phyloP scores from a whole-genome alignment of 306 rosid genomes.

The Prunus fruticosa region DNA sequence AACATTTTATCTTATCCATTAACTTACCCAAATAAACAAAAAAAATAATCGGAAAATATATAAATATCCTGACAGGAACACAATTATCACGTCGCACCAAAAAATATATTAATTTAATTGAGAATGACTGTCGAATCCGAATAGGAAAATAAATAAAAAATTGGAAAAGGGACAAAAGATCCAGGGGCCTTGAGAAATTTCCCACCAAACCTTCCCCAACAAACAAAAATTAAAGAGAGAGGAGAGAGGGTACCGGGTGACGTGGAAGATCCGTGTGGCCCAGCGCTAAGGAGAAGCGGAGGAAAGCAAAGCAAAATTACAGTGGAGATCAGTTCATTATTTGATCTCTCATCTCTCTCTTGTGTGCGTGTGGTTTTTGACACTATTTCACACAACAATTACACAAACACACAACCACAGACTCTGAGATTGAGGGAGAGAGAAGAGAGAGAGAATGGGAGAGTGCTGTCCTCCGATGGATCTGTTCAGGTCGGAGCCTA shows the following conservation, averaged over 20 bases:
- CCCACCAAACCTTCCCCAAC: not conserved
- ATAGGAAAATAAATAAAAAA: not conserved
- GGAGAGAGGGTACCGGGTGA: not conserved
- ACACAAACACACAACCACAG: not conserved
- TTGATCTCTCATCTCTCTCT: not conserved
- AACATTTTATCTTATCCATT: no score
- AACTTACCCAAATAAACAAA: no score
- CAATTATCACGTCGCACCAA: no score
- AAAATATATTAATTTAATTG: no score
- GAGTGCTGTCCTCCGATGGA: constrained; percentile 96
- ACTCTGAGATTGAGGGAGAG: not conserved
- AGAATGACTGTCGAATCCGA: no score
- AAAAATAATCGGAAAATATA: no score
- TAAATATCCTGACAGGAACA: no score
- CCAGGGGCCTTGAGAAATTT: not conserved
- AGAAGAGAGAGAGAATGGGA: constrained; percentile 48
- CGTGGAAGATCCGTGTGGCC: not conserved
- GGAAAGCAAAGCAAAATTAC: not conserved
- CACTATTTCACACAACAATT: not conserved
- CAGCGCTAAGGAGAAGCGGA: not conserved
- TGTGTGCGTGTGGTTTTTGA: not conserved
- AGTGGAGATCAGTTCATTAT: not conserved
- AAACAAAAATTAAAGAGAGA: not conserved
- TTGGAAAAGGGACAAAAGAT: not conserved
- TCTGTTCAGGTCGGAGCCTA: constrained; percentile 96